Conservation (phyloP, 2,329 filamentous ascomycete species). For the Exophiala viscosa region DNA sequence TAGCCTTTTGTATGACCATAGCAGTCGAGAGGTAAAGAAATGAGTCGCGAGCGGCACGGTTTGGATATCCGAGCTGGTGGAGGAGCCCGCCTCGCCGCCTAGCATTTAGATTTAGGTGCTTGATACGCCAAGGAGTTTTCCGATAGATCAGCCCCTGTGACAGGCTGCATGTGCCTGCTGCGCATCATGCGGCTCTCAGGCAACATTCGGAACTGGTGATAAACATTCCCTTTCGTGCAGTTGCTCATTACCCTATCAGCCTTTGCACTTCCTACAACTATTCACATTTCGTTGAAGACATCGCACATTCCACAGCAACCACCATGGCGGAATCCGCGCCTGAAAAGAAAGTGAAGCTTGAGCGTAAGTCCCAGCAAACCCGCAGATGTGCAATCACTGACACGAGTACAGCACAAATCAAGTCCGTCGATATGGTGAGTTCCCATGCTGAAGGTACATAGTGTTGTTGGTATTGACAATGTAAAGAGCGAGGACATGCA, state of each 20-base stretch:
- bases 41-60: too few relatives aligned
- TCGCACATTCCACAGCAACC: background rate
- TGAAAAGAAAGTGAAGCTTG: conserved; percentile 68
- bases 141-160: too few relatives aligned
- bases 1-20: too few relatives aligned
- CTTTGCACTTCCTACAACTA: background rate
- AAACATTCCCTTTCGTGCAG: background rate
- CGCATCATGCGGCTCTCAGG: background rate
- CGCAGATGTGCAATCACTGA: conserved; percentile 7
- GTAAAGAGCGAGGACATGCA: conserved; percentile 93
- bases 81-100: background rate
- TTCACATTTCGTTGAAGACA: background rate
- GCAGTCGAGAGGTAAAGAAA: too few relatives aligned
- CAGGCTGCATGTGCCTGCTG: too few relatives aligned
- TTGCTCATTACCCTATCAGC: background rate
- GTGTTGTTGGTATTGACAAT: conserved; percentile 21
- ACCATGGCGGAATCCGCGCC: conserved; percentile 28
- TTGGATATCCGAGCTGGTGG: too few relatives aligned
- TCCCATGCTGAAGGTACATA: conserved; percentile 13
- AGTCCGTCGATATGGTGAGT: conserved; percentile 92
- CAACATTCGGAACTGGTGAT: background rate
- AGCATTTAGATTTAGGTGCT: background rate
- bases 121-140: background rate
- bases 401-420: conserved; percentile 72
- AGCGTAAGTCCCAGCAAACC: conserved; percentile 52